Evolutionary conservation across 1,284 basidiomycete genomes (phyloP).

Genomic region (Xerocomus nothofagi): DNA sequence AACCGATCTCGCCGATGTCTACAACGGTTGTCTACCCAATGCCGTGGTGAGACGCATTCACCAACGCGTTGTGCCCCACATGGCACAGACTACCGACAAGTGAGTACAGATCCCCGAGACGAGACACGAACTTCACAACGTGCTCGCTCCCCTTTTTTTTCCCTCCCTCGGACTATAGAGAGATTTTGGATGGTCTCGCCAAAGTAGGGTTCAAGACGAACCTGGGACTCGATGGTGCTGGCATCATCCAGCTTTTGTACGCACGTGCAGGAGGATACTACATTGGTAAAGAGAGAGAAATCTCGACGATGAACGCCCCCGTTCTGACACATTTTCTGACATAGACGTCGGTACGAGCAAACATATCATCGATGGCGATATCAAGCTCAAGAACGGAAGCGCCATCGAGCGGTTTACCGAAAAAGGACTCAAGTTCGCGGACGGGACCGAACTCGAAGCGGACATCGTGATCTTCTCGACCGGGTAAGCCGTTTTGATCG

Average conservation of each 20-base stretch:
- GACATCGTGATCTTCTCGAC: constrained; percentile 51
- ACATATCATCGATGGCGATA: constrained; percentile 43
- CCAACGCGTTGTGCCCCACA: constrained; percentile 17
- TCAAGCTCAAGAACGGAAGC: constrained; percentile 45
- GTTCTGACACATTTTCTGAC: not conserved
- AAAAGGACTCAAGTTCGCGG: constrained; percentile 40
- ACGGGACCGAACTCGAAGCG: constrained; percentile 45
- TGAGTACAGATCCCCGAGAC: constrained; percentile 4
- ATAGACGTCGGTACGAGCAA: constrained; percentile 41
- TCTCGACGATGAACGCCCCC: not conserved
- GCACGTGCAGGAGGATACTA: constrained; percentile 45
- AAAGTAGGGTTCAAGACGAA: constrained; percentile 47
- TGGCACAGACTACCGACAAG: constrained; percentile 32
- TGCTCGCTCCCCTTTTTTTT: not conserved
- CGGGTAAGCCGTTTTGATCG: no score
- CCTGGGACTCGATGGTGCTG: constrained; percentile 39
- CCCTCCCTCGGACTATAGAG: no score
- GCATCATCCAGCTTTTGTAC: constrained; percentile 38
- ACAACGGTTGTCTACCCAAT: constrained; percentile 19
- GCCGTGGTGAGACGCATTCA: constrained; percentile 16
- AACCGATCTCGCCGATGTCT: constrained; percentile 28
- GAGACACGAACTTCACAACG: not conserved
- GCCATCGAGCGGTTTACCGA: constrained; percentile 39
- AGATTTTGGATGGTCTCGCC: constrained; percentile 41
- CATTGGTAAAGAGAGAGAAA: constrained; percentile 37